These are phyloP conservation scores for Suillus clintonianus DNA, from an alignment of 768 basidiomycete species.

Conservation along the genomic window DNA sequence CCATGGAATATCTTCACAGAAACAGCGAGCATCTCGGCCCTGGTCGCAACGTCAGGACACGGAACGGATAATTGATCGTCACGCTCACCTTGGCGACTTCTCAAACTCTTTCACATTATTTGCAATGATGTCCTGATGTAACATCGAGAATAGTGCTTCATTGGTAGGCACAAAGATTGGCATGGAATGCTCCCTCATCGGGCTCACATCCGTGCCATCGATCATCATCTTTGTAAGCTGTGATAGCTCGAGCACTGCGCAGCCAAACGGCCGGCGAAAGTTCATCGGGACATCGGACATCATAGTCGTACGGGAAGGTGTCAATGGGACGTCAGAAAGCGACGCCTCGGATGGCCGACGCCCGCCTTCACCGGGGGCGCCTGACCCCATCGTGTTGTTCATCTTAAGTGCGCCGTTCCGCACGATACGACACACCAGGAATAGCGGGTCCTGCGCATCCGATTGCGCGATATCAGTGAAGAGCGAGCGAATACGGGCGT, in stretches of 20 bases:
- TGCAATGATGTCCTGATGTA: slow-evolving; percentile 93
- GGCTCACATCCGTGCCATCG: slow-evolving; percentile 64
- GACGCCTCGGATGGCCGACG: slow-evolving; percentile 60
- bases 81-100: slow-evolving; percentile 71
- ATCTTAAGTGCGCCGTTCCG: slow-evolving; percentile 86
- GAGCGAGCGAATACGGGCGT: slow-evolving; percentile 76
- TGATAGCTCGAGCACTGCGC: slow-evolving; percentile 85
- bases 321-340: slow-evolving; percentile 29
- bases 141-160: slow-evolving; percentile 86
- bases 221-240: slow-evolving; percentile 68
- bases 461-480: slow-evolving; percentile 87
- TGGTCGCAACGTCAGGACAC: slow-evolving; percentile 29
- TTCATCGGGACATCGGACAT: slow-evolving; percentile 41
- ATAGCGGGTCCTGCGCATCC: slow-evolving; percentile 85
- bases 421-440: slow-evolving; percentile 88
- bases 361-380: slow-evolving; percentile 41
- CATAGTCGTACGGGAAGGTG: slow-evolving; percentile 28
- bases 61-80: slow-evolving; percentile 1
- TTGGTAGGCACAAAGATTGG: slow-evolving; percentile 83
- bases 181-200: slow-evolving; percentile 78
- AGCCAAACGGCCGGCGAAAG: slow-evolving; percentile 92
- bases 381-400: slow-evolving; percentile 53
- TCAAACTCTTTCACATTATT: slow-evolving; percentile 78
- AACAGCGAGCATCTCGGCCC: slow-evolving; percentile 86
- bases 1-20: slow-evolving; percentile 88